These are phyloP conservation scores for Nepenthes mirabilis DNA, from an alignment of 148 eudicot genomes.

Conservation along the genomic window DNA sequence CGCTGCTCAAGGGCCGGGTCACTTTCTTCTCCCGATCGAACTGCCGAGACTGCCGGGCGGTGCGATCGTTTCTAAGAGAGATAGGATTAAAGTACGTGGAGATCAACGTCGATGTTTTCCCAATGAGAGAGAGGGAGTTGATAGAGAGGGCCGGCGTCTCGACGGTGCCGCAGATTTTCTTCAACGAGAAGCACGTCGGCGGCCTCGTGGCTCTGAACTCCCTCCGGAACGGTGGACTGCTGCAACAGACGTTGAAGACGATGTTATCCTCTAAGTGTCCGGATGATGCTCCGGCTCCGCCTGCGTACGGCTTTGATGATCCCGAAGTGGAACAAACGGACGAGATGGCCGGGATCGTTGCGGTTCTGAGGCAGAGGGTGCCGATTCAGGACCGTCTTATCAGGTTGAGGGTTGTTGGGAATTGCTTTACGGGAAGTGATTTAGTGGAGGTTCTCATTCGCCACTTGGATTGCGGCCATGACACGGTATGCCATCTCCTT, in stretches of 20 bases:
- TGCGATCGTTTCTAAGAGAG: constrained; percentile 50
- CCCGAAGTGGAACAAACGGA: constrained; percentile 43
- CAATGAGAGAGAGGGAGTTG: constrained; percentile 52
- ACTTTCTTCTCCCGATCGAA: constrained; percentile 82
- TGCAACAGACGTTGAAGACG: constrained; percentile 51
- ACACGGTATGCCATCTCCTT: constrained; percentile 27
- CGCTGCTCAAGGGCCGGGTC: constrained; percentile 51
- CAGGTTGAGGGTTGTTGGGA: constrained; percentile 66
- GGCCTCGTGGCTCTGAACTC: constrained; percentile 79
- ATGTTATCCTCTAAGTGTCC: constrained; percentile 60
- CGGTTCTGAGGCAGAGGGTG: constrained; percentile 53
- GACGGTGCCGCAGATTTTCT: constrained; percentile 72
- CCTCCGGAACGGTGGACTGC: constrained; percentile 50
- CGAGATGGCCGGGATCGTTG: constrained; percentile 48
- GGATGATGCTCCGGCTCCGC: constrained; percentile 55
- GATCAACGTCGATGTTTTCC: constrained; percentile 82
- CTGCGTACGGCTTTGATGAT: constrained; percentile 86
- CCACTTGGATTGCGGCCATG: constrained; percentile 38
- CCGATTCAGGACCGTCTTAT: constrained; percentile 74
- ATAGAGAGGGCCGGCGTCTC: constrained; percentile 44
- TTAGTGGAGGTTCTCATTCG: constrained; percentile 45
- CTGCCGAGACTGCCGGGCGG: constrained; percentile 78
- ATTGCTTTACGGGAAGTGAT: constrained; percentile 66
- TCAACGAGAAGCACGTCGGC: constrained; percentile 74
- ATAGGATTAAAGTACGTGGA: constrained; percentile 52